Conservation (phyloP, 148 eudicot genomes). For the Dysphania ambrosioides region DNA sequence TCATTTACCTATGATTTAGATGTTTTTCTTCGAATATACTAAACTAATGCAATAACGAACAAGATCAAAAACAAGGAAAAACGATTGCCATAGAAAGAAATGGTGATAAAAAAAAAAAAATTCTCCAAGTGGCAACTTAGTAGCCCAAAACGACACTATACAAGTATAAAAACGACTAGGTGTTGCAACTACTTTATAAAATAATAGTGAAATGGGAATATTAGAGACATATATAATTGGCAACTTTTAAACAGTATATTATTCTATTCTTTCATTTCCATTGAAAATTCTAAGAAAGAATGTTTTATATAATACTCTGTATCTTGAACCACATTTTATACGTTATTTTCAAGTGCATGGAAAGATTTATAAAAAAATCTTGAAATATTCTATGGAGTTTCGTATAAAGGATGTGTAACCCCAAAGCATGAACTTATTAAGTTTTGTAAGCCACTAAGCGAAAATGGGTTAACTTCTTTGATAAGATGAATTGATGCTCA, state of each 20-base stretch:
- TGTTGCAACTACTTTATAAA: neutral
- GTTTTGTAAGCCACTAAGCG: no score
- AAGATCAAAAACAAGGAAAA: no score
- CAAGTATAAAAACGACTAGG: no score
- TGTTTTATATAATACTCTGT: neutral
- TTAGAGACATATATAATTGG: neutral
- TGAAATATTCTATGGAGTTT: conserved; percentile 9
- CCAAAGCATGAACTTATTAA: neutral
- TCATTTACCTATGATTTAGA: no score
- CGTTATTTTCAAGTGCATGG: conserved; percentile 9
- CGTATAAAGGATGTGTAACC: neutral
- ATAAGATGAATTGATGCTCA: no score
- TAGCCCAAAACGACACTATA: no score
- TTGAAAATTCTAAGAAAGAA: neutral
- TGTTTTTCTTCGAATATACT: no score
- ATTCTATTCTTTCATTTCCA: neutral
- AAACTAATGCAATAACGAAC: no score
- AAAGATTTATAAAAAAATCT: neutral
- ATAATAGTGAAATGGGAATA: neutral
- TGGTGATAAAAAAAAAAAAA: no score
- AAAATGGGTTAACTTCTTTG: no score
- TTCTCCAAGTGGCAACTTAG: no score
- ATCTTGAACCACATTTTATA: neutral
- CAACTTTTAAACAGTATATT: neutral
- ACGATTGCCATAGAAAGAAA: no score